Base-by-base conservation (phyloP, 2,329 filamentous ascomycete genomes). In the Ophiocordyceps sinensis region DNA sequence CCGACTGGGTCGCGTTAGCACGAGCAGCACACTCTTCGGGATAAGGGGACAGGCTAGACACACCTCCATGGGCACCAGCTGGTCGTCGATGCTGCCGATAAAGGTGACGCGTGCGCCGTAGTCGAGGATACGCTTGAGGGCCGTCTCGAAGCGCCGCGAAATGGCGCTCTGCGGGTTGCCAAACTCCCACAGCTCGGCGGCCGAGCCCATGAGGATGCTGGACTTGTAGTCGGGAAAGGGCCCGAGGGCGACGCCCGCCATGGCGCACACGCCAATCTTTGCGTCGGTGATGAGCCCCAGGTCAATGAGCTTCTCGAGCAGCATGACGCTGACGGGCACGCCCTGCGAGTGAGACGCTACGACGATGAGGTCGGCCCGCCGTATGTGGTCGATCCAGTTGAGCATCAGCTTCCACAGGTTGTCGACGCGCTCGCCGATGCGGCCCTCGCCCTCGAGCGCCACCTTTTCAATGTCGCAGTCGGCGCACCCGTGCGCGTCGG, bases 281-380 rank as follows among this genome's bases (percentile, higher is more conserved):
- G 82, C 74, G 34, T 75, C 73, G 13, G 77, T 79, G 28, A 96
- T 73, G 49, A 91, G 85, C 2, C 88, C 88, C 44, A 95, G 79
- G 41, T 91, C 82, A 41, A 98, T 88, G 35, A 98, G 69, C 59
- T 94, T 95, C 5, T 88, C 86, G 5, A 96, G 71, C 4, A 98
- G 70, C 79, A 95, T 95, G 44, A 94, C 74, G 6, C 84, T 82
- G 1, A 98, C 91, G 0, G 91, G 91, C 0, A 96, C 91, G 19
- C 91, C 91, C 59, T 98, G 91, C 3, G 86, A 94, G 59, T 98
- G 91, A 45, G 87, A 94, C 3, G 86, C 86, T n/a, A 98, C 67
- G 32, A 98, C 62, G 35, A 98, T 80, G 45, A 96, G 80, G 60
- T 98, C 91, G 0, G 91, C 88, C 41, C 74, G 75, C 40, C 85